A percentile compares a stretch with the other conserved stretches of the same genome.
phyloP scores from a whole-genome alignment of 2,329 filamentous ascomycete species.

The Fusarium newnesense region DNA sequence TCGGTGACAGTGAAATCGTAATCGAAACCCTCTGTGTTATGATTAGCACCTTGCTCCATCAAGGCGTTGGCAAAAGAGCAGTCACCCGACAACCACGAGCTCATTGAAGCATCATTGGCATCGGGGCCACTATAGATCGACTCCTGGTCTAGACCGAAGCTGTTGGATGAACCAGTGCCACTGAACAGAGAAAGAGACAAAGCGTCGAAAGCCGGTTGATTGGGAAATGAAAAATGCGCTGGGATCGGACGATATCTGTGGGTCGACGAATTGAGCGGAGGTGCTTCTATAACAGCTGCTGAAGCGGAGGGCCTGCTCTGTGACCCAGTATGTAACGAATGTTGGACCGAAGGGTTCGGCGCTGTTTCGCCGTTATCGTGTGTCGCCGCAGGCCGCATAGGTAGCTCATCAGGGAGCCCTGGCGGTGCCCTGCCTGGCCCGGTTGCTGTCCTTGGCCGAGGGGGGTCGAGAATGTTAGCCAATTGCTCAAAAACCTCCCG shows the following conservation, averaged over 20 bases:
- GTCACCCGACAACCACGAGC: neutral
- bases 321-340: rapidly evolving
- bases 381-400: rapidly evolving
- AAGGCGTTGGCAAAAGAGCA: neutral
- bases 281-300: too few species aligned
- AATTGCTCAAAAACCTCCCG: neutral
- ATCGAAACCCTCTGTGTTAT: too few species aligned
- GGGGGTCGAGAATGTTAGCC: neutral
- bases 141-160: neutral
- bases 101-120: neutral
- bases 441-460: neutral
- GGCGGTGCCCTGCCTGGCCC: neutral
- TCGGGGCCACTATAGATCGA: neutral
- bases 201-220: neutral
- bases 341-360: rapidly evolving
- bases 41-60: rapidly evolving
- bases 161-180: neutral
- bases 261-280: neutral
- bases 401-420: neutral
- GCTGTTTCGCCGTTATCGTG: rapidly evolving
- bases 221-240: neutral
- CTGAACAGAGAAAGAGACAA: rapidly evolving
- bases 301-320: rapidly evolving
- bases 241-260: neutral
- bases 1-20: neutral